Evolutionary conservation across 805 yeast genomes (phyloP).

Genomic region (Starmerella sirachaensis): DNA sequence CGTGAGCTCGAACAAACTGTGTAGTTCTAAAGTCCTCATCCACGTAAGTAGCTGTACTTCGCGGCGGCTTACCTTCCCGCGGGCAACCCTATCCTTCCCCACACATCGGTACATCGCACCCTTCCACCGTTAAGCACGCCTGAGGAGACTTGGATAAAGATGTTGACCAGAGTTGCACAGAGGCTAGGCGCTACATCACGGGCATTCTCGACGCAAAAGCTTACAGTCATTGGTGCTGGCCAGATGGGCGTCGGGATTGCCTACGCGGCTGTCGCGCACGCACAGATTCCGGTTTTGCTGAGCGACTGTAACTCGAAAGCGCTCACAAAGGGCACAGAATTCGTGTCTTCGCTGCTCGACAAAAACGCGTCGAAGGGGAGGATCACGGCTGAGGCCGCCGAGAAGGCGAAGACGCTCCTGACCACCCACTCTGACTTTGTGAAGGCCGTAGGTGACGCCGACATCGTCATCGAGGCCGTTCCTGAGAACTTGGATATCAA

Average conservation of each 20-base stretch:
- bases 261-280: constrained; percentile 33
- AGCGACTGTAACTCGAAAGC: constrained; percentile 28
- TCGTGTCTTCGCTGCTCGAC: constrained; percentile 30
- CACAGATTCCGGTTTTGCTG: constrained; percentile 29
- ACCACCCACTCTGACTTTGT: constrained; percentile 21
- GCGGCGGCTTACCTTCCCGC: no score
- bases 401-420: constrained; percentile 24
- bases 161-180: no score
- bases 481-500: constrained; percentile 33
- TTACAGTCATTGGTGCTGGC: constrained; percentile 31
- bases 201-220: constrained; percentile 11
- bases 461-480: constrained; percentile 35
- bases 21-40: no score
- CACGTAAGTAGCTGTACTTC: no score
- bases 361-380: constrained; percentile 31
- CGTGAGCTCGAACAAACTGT: no score
- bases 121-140: no score
- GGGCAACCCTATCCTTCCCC: no score
- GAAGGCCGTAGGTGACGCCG: constrained; percentile 26
- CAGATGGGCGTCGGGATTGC: no score
- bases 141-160: no score
- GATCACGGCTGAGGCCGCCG: constrained; percentile 27
- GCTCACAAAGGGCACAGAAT: constrained; percentile 27
- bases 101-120: no score
- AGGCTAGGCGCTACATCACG: no score